Evolutionary conservation across 228 moss, liverwort and hornwort species (phyloP).

Genomic region (Sphagnum magellanicum): DNA sequence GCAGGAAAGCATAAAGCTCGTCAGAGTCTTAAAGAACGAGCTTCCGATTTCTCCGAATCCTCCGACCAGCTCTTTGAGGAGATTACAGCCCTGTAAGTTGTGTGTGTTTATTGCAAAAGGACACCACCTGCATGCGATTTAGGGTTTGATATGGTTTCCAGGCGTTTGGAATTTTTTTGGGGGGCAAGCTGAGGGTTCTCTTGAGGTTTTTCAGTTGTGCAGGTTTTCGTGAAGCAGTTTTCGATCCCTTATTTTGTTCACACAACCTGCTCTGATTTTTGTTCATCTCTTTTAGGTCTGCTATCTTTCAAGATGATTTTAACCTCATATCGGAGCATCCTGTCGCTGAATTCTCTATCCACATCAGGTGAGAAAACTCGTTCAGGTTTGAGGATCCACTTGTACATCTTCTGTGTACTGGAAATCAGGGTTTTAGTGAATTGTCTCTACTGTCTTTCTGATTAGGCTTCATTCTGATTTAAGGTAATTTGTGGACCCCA

Average conservation of each 20-base stretch:
- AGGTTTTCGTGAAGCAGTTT: neutral
- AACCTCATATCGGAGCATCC: slow-evolving; percentile 58
- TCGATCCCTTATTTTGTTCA: neutral
- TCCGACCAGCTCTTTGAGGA: slow-evolving; percentile 64
- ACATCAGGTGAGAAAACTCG: slow-evolving; percentile 33
- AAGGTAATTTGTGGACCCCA: no score
- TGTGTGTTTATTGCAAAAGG: neutral
- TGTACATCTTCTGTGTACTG: neutral
- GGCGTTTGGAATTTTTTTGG: no score
- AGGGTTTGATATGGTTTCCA: no score
- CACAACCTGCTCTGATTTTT: neutral
- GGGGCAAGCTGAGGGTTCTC: no score
- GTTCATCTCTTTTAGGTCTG: slow-evolving; percentile 30
- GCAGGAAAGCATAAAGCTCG: slow-evolving; percentile 68
- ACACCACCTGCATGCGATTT: no score
- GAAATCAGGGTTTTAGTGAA: no score
- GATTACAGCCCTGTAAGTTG: slow-evolving; percentile 65
- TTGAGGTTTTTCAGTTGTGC: neutral
- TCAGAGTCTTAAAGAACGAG: slow-evolving; percentile 58
- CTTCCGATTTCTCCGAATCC: slow-evolving; percentile 37
- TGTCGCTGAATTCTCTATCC: slow-evolving; percentile 60
- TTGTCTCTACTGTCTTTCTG: no score
- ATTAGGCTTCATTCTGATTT: no score
- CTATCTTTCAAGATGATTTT: slow-evolving; percentile 79
- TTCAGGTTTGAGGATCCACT: neutral